These are phyloP conservation scores for Plasmodium relictum DNA, from an alignment of 169 alveolate species.

Conservation along the genomic window DNA sequence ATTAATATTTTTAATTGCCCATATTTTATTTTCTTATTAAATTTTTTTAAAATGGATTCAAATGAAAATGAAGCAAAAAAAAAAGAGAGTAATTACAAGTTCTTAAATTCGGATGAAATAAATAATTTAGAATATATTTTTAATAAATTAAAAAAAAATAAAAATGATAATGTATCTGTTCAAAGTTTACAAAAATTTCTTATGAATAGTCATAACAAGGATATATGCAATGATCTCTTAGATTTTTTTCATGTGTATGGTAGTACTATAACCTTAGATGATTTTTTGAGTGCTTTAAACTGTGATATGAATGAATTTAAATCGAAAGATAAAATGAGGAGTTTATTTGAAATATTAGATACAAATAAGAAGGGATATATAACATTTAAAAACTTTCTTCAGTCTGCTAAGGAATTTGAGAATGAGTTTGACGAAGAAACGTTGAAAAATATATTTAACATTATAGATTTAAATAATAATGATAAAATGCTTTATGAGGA, in stretches of 20 bases:
- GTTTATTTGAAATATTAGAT: slow-evolving; percentile 40
- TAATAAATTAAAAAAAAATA: slow-evolving; percentile 47
- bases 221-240: slow-evolving; percentile 37
- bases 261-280: slow-evolving; percentile 52
- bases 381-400: slow-evolving; percentile 27
- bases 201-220: slow-evolving; percentile 33
- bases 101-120: slow-evolving; percentile 64
- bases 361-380: slow-evolving; percentile 43
- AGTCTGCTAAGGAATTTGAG: slow-evolving; percentile 71
- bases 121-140: slow-evolving; percentile 62
- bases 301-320: slow-evolving; percentile 73
- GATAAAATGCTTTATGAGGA: slow-evolving; percentile 44
- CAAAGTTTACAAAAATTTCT: slow-evolving; percentile 50
- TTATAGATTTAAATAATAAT: slow-evolving; percentile 35
- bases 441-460: slow-evolving; percentile 30
- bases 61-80: slow-evolving; percentile 1
- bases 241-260: slow-evolving; percentile 65
- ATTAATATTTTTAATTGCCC: not conserved
- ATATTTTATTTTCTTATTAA: not conserved
- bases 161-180: slow-evolving; percentile 45
- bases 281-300: slow-evolving; percentile 32
- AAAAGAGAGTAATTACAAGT: slow-evolving; percentile 63
- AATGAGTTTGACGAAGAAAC: slow-evolving; percentile 58
- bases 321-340: slow-evolving; percentile 59
- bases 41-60: slow-evolving; percentile 46